Base-by-base conservation (phyloP, 148 eudicot species). In the Fallopia convolvulus region DNA sequence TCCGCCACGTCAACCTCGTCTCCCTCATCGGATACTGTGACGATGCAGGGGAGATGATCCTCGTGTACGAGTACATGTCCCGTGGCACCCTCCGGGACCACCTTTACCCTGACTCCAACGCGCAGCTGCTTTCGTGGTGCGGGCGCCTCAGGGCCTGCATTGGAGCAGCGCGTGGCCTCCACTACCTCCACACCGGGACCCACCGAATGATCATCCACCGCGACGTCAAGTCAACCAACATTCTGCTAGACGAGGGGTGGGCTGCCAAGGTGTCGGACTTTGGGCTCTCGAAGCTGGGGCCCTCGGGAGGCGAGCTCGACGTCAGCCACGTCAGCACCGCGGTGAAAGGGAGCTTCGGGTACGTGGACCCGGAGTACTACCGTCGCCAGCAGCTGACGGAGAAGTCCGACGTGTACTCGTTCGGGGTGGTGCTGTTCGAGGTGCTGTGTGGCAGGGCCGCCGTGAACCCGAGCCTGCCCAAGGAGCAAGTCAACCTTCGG, bases 121-220 rank as follows among this genome's bases (percentile, higher is more conserved):
- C 76, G 7, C 72, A 88, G 17, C 75, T 93, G 17, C 75, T 93
- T 50, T 84, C 98, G 72, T 93, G 98, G 98, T 89, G 89, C 74
- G 88, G 88, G 61, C 80, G 98, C 76, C 98, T 93, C 23, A 91
- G 91, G 12, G 85, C 91, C 32, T 93, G 98, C 85, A 90, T 93
- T 10, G 98, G 98, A 20, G 90, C 98, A 0, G 98, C 97, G n/a
- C 82, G 98, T 83, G 98, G 98, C 14, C 88, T 93, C 39, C 97
- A 93, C 78, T 93, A 93, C 79, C 97, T 93, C 77, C 98, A 93
- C 58, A 91, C 98, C 3, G 98, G 97, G 36, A 90, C 88, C 5
- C 87, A 90, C 2, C 94, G 92, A 56, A 97, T 94, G 72, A 91
- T 93, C 76, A 93, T 93, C 75, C 98, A 93, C 49, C 88, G 98